Percentiles rank a stretch among this genome's conserved stretches.
Conservation (phyloP, 495 filamentous ascomycete genomes). For the Talaromyces ruber region DNA sequence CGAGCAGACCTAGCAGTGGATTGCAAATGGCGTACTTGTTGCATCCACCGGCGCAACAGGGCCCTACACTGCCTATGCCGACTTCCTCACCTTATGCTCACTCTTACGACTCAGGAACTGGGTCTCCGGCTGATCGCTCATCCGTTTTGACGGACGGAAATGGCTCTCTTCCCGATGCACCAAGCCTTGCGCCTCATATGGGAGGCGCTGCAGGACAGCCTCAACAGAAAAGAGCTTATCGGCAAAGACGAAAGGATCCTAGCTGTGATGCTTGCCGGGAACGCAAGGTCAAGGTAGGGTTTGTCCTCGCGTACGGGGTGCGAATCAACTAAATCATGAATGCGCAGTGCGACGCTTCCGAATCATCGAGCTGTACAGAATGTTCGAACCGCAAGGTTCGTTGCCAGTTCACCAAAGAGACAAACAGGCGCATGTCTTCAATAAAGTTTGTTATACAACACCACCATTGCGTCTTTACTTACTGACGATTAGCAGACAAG, state of each 20-base stretch:
- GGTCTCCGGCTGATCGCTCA: slow-evolving; percentile 29
- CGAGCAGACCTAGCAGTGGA: slow-evolving; percentile 34
- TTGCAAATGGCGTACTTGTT: slow-evolving; percentile 38
- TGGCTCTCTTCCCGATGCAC: slow-evolving; percentile 25
- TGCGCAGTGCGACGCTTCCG: slow-evolving; percentile 81
- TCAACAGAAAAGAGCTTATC: slow-evolving; percentile 84
- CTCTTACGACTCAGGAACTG: slow-evolving; percentile 35
- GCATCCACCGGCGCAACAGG: slow-evolving; percentile 28
- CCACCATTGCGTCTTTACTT: slow-evolving; percentile 4
- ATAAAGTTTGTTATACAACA: slow-evolving; percentile 59
- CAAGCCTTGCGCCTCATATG: slow-evolving; percentile 35
- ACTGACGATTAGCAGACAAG: slow-evolving; percentile 50
- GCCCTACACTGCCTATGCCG: slow-evolving; percentile 16
- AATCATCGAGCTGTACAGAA: slow-evolving; percentile 91
- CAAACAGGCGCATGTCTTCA: slow-evolving; percentile 96
- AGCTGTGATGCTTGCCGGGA: slow-evolving; percentile 97
- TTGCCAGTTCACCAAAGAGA: slow-evolving; percentile 98
- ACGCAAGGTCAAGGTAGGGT: slow-evolving; percentile 82
- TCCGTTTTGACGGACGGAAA: slow-evolving; percentile 26
- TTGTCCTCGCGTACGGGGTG: background rate
- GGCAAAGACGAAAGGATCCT: slow-evolving; percentile 90
- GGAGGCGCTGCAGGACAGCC: slow-evolving; percentile 31
- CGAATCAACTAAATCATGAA: slow-evolving; percentile 5
- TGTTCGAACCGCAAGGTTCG: slow-evolving; percentile 91
- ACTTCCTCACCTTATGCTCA: slow-evolving; percentile 27